Percentiles rank a stretch among this genome's conserved stretches.
phyloP scores from a whole-genome alignment of 202 grass and related monocot genomes.

The Musa balbisiana region DNA sequence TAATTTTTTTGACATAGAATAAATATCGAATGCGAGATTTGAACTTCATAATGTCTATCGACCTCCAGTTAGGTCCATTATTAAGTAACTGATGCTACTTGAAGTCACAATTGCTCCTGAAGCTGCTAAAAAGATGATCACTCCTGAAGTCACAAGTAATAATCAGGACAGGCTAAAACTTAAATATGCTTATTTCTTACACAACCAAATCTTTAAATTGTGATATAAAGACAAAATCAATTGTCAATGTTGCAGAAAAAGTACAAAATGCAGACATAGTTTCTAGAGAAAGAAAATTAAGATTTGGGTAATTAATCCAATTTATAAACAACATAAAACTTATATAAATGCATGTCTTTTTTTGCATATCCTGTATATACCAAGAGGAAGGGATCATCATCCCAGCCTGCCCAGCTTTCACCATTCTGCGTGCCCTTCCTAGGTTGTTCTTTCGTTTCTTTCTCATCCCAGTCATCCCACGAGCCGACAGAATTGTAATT shows the following conservation, averaged over 20 bases:
- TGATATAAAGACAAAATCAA: neutral
- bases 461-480: conserved; percentile 86
- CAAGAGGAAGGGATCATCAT: conserved; percentile 53
- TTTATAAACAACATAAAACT: conserved; percentile 21
- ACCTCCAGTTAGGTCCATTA: too few species aligned
- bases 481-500: conserved; percentile 49
- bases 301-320: neutral
- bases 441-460: conserved; percentile 48
- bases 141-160: too few species aligned
- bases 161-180: too few species aligned
- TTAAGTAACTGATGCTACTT: too few species aligned
- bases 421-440: conserved; percentile 37
- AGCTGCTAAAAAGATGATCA: too few species aligned
- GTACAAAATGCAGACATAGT: neutral
- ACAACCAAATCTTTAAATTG: neutral
- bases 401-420: conserved; percentile 88
- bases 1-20: neutral
- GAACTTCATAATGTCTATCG: neutral
- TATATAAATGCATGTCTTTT: conserved; percentile 28
- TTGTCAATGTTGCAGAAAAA: conserved; percentile 1
- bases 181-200: too few species aligned
- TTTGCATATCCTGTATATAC: conserved; percentile 28
- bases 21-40: neutral
- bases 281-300: neutral
- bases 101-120: too few species aligned